Conservation (phyloP, 2,329 filamentous ascomycete species). For the Ophiostoma quercus region DNA sequence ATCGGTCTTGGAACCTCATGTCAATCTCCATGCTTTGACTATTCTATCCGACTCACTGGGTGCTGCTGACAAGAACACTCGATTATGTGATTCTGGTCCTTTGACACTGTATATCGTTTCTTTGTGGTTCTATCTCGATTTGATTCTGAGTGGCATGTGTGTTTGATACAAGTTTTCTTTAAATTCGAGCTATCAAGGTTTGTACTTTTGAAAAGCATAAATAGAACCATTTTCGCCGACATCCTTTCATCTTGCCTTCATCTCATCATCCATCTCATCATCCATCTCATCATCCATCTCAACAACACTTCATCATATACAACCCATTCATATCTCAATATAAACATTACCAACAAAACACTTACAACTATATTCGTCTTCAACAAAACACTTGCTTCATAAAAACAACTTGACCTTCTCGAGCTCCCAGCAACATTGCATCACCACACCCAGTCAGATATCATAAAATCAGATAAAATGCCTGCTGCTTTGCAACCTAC, state of each 20-base stretch:
- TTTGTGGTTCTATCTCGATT: background rate
- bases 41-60: background rate
- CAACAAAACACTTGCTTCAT: background rate
- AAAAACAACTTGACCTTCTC: background rate
- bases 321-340: background rate
- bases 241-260: background rate
- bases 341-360: background rate
- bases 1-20: background rate
- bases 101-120: background rate
- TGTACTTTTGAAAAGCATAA: background rate
- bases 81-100: background rate
- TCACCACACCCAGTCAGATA: background rate
- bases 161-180: background rate
- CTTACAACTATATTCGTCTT: too few species aligned
- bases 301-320: background rate
- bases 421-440: background rate
- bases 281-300: background rate
- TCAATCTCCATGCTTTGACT: background rate
- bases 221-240: background rate
- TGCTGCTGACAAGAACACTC: background rate
- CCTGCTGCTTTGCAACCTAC: background rate
- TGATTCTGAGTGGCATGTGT: background rate
- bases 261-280: background rate
- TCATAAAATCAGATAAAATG: background rate
- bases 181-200: background rate